These are phyloP conservation scores for Penicillium maclennaniae DNA, from an alignment of 495 filamentous ascomycete genomes.

Conservation along the genomic window DNA sequence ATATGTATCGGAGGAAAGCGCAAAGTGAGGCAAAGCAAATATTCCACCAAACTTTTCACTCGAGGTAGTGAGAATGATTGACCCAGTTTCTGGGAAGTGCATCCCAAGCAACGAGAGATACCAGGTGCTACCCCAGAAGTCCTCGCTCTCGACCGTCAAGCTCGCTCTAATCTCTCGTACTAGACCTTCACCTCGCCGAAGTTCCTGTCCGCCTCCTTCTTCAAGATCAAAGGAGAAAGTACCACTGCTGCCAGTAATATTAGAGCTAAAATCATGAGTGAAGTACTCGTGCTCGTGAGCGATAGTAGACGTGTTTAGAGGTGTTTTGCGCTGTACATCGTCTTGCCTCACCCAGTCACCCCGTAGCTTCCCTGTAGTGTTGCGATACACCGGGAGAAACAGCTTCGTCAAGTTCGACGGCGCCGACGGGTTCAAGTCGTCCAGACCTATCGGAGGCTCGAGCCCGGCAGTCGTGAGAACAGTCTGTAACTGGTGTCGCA, in stretches of 20 bases:
- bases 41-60: conserved; percentile 90
- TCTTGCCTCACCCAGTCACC: conserved; percentile 70
- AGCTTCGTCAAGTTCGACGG: conserved; percentile 39
- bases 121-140: conserved; percentile 64
- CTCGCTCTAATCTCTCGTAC: conserved; percentile 61
- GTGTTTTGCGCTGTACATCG: conserved; percentile 28
- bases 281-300: conserved; percentile 46
- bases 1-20: conserved; percentile 62
- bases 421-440: conserved; percentile 39
- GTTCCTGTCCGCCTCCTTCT: conserved; percentile 35
- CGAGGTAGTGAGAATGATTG: conserved; percentile 76
- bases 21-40: conserved; percentile 81
- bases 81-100: conserved; percentile 73
- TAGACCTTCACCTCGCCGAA: conserved; percentile 26
- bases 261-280: conserved; percentile 59
- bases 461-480: conserved; percentile 38
- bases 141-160: conserved; percentile 66
- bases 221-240: conserved; percentile 44
- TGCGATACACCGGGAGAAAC: conserved; percentile 63
- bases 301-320: conserved; percentile 52
- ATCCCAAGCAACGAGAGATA: conserved; percentile 74
- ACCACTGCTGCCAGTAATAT: conserved; percentile 58
- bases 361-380: conserved; percentile 71
- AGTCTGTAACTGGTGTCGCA: conserved; percentile 47
- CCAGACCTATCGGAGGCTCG: conserved; percentile 28